These are phyloP conservation scores for Diaporthe nobilis DNA, from an alignment of 2,329 filamentous ascomycete genomes.

Conservation along the genomic window DNA sequence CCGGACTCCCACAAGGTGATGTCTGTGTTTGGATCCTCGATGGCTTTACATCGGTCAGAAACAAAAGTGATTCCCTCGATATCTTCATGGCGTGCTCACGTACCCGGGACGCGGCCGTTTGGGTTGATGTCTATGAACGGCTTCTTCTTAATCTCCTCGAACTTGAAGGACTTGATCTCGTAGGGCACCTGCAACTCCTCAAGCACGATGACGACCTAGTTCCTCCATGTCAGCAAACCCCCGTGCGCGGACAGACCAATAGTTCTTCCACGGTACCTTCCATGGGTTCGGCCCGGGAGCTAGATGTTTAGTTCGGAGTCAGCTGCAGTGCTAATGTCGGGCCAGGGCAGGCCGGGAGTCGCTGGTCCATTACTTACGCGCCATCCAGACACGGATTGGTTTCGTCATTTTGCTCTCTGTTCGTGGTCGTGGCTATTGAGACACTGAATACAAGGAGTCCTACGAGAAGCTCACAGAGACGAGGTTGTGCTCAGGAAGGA, in stretches of 20 bases:
- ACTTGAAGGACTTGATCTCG: conserved; percentile 27
- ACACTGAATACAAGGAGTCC: neutral
- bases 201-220: neutral
- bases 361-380: conserved; percentile 5
- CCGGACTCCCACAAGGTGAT: conserved; percentile 60
- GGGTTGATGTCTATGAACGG: conserved; percentile 37
- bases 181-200: conserved; percentile 30
- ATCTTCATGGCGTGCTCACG: conserved; percentile 49
- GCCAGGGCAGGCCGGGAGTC: no score
- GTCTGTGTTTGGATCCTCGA: conserved; percentile 60
- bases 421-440: neutral
- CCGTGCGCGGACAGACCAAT: neutral
- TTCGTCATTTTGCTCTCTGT: neutral
- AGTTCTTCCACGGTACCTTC: neutral
- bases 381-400: conserved; percentile 20
- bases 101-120: conserved; percentile 32
- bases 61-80: conserved; percentile 52
- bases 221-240: neutral
- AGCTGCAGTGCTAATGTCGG: neutral
- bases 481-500: neutral
- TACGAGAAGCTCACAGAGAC: neutral
- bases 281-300: conserved; percentile 19
- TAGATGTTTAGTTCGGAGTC: neutral
- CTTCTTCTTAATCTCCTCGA: conserved; percentile 31
- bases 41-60: conserved; percentile 4